phyloP scores from a whole-genome alignment of 2,329 filamentous ascomycete genomes.

The Onygena corvina region DNA sequence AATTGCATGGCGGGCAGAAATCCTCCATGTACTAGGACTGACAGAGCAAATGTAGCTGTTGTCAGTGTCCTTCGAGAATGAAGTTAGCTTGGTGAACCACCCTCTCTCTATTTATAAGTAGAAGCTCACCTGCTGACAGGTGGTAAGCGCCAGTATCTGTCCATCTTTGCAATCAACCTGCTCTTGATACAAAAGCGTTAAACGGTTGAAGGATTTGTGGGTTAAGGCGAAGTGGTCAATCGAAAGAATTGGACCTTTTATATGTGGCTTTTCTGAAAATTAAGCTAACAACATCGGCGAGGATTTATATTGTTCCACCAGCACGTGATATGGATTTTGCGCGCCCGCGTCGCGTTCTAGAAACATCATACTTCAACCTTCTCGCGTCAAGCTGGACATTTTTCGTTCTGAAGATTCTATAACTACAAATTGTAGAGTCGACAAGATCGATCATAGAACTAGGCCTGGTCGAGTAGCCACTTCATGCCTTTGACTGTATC shows the following conservation, averaged over 20 bases:
- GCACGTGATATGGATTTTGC: background rate
- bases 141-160: conserved; percentile 53
- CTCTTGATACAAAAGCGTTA: conserved; percentile 5
- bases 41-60: conserved; percentile 51
- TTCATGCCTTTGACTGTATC: background rate
- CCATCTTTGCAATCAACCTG: conserved; percentile 31
- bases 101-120: conserved; percentile 7
- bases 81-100: conserved; percentile 34
- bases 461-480: background rate
- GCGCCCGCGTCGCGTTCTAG: no score
- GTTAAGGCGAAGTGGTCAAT: background rate
- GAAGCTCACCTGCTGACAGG: conserved; percentile 51
- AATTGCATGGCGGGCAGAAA: conserved; percentile 44
- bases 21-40: conserved; percentile 46
- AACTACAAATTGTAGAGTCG: no score
- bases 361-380: no score
- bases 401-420: no score
- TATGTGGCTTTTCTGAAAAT: conserved; percentile 7
- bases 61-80: conserved; percentile 50
- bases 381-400: no score
- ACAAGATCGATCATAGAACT: background rate
- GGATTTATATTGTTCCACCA: background rate
- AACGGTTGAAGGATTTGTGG: background rate
- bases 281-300: no score
- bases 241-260: background rate